Percentiles rank a stretch among this genome's conserved stretches.
Conservation (phyloP, 1,284 basidiomycete genomes). For the Sporisorium reilianum region DNA sequence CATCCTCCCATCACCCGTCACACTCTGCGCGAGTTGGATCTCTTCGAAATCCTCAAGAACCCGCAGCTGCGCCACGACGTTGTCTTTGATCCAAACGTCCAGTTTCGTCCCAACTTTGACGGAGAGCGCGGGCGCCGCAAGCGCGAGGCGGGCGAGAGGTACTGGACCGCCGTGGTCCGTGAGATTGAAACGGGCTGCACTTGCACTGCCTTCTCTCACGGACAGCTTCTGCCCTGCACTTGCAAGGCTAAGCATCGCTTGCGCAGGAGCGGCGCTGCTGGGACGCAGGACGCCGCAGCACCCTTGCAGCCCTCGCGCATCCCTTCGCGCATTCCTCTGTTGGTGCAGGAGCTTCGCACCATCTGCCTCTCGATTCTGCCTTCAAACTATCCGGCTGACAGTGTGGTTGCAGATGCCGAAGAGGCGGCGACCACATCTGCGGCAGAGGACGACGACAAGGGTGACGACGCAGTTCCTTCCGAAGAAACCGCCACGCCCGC, state of each 20-base stretch:
- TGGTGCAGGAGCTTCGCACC: conserved; percentile 82
- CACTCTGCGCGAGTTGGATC: conserved; percentile 85
- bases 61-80: conserved; percentile 92
- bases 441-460: conserved; percentile 9
- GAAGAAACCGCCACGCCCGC: background rate
- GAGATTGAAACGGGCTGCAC: conserved; percentile 86
- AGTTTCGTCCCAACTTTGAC: conserved; percentile 70
- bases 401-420: conserved; percentile 73
- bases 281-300: background rate
- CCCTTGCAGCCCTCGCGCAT: conserved; percentile 23
- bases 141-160: conserved; percentile 80
- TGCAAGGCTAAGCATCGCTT: conserved; percentile 33
- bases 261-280: conserved; percentile 2
- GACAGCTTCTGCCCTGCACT: conserved; percentile 67
- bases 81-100: conserved; percentile 76
- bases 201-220: conserved; percentile 78
- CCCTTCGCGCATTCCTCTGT: conserved; percentile 79
- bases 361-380: conserved; percentile 84
- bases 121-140: conserved; percentile 76
- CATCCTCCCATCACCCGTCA: conserved; percentile 84
- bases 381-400: conserved; percentile 70
- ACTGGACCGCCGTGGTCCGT: conserved; percentile 83
- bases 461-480: background rate
- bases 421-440: conserved; percentile 3
- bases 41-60: conserved; percentile 85